Conservation (phyloP, 352 stramenopile species). For the Globisporangium barbulae region DNA sequence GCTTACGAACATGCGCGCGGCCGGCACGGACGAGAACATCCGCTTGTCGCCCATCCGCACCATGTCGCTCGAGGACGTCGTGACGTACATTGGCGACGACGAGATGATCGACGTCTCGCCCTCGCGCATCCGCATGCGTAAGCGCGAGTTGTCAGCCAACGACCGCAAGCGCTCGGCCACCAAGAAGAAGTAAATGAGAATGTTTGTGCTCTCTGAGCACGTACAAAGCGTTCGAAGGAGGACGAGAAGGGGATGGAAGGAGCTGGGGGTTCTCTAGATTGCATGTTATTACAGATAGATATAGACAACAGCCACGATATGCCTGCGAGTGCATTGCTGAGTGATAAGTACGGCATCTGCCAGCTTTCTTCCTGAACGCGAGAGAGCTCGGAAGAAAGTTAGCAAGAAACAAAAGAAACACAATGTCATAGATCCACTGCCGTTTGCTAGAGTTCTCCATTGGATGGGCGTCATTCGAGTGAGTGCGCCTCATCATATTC, state of each 20-base stretch:
- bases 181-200: constrained; percentile 51
- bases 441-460: background rate
- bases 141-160: constrained; percentile 64
- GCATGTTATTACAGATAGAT: constrained; percentile 14
- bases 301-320: background rate
- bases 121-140: constrained; percentile 90
- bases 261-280: constrained; percentile 6
- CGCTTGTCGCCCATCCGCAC: constrained; percentile 89
- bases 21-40: constrained; percentile 95
- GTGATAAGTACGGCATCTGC: background rate
- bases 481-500: too few species aligned
- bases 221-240: background rate
- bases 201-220: too few species aligned
- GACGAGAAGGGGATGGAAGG: background rate
- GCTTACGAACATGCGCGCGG: constrained; percentile 95
- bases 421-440: background rate
- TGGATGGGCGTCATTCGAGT: too few species aligned
- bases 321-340: background rate
- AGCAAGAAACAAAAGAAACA: background rate
- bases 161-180: constrained; percentile 46
- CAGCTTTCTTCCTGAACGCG: background rate
- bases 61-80: constrained; percentile 97
- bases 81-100: constrained; percentile 97
- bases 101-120: constrained; percentile 99
- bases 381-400: background rate